phyloP scores from a whole-genome alignment of 345 rosid species.

The Eucalyptus microcorys region DNA sequence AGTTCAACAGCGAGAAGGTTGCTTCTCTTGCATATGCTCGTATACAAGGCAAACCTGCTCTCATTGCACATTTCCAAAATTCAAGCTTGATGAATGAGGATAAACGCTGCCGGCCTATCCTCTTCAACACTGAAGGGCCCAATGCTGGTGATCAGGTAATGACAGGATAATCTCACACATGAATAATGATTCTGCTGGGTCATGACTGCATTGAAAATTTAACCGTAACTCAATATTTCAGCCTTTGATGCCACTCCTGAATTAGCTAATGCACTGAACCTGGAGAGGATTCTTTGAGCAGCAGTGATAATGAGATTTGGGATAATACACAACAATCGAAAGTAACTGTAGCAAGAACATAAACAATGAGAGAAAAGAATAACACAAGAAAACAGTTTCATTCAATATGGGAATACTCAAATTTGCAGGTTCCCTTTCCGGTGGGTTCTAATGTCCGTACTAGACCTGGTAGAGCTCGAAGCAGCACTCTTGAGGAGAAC shows the following conservation, averaged over 20 bases:
- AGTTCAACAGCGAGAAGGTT: constrained; percentile 71
- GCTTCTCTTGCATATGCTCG: constrained; percentile 74
- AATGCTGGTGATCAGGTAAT: constrained; percentile 69
- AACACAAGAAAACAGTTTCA: background rate
- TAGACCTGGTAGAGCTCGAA: constrained; percentile 30
- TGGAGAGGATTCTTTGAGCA: background rate
- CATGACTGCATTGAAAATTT: background rate
- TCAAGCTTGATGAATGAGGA: constrained; percentile 85
- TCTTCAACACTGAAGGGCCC: constrained; percentile 61
- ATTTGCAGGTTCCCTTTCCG: constrained; percentile 56
- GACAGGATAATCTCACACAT: background rate
- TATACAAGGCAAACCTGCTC: constrained; percentile 67
- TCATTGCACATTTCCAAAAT: constrained; percentile 67
- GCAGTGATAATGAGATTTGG: background rate
- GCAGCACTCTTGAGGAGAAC: constrained; percentile 9
- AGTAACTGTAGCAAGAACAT: background rate
- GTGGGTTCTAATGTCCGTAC: constrained; percentile 40
- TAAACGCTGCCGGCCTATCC: constrained; percentile 63
- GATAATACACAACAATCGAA: background rate
- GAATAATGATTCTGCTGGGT: background rate
- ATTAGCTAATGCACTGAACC: background rate
- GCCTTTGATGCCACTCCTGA: background rate
- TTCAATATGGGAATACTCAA: background rate
- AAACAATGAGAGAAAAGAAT: background rate
- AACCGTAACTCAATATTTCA: background rate